phyloP scores from a whole-genome alignment of 441 rosid species.

The Croton setiger region DNA sequence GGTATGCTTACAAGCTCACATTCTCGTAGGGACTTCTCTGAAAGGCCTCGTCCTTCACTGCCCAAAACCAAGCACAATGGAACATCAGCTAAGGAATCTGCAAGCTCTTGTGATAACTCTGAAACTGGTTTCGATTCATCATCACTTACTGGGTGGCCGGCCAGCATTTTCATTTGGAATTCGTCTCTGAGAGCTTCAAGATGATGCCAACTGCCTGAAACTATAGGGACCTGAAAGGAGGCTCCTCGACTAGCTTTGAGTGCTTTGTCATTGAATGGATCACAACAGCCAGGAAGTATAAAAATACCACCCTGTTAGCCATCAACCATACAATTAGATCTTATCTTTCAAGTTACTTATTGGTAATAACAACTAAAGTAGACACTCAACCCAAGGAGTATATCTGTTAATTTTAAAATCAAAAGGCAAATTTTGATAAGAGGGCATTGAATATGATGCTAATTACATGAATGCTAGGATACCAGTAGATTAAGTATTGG shows the following conservation, averaged over 20 bases:
- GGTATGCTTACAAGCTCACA: constrained; percentile 83
- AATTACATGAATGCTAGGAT: neutral
- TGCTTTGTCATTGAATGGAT: constrained; percentile 85
- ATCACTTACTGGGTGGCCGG: constrained; percentile 64
- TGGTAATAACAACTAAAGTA: neutral
- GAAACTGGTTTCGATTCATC: constrained; percentile 37
- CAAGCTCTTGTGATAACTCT: constrained; percentile 42
- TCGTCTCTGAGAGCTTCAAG: constrained; percentile 48
- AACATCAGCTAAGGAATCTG: constrained; percentile 42
- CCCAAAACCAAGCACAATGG: constrained; percentile 79
- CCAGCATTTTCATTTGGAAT: constrained; percentile 70
- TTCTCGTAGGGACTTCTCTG: constrained; percentile 43
- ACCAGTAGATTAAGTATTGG: neutral
- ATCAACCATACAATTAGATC: constrained; percentile 8
- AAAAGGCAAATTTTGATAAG: neutral
- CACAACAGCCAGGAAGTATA: constrained; percentile 94
- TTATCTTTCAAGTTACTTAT: neutral
- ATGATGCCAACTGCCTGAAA: constrained; percentile 70
- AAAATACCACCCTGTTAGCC: constrained; percentile 65
- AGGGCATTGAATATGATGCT: neutral
- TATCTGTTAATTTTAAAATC: neutral
- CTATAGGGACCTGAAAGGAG: constrained; percentile 75
- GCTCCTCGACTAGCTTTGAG: constrained; percentile 94
- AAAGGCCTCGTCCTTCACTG: constrained; percentile 80
- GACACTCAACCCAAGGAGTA: neutral